Conservation (phyloP, 441 rosid species). For the Macaranga tanarius region DNA sequence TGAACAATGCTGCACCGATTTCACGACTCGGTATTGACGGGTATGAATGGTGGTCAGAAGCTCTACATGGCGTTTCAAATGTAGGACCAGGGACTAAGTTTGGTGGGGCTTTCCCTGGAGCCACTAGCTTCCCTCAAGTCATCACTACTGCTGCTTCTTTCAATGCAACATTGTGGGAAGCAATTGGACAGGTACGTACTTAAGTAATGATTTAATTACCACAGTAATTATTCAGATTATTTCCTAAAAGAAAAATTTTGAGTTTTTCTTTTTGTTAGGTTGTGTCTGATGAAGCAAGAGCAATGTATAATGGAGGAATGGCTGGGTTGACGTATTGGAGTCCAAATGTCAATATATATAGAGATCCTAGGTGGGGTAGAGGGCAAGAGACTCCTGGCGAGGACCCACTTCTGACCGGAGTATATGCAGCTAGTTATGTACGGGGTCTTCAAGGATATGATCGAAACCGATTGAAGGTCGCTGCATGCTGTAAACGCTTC, state of each 20-base stretch:
- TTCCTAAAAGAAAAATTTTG: neutral
- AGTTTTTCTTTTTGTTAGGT: conserved; percentile 37
- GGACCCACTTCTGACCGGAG: conserved; percentile 75
- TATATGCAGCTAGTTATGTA: conserved; percentile 80
- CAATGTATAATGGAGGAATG: conserved; percentile 89
- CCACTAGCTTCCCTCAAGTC: conserved; percentile 97
- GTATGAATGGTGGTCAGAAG: conserved; percentile 99
- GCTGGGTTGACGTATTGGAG: conserved; percentile 96
- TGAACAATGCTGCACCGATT: conserved; percentile 69
- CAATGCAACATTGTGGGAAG: conserved; percentile 79
- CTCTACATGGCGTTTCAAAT: conserved; percentile 93
- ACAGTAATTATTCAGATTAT: no score
- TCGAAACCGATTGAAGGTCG: conserved; percentile 75
- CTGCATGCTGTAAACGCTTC: conserved; percentile 91
- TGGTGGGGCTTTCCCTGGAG: conserved; percentile 72
- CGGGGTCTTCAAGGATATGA: conserved; percentile 74
- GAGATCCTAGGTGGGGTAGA: conserved; percentile 99
- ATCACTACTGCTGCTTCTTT: conserved; percentile 92
- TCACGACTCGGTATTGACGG: conserved; percentile 77
- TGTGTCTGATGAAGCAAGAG: conserved; percentile 95
- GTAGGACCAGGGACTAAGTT: conserved; percentile 89
- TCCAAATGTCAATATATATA: conserved; percentile 85
- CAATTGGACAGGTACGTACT: conserved; percentile 69
- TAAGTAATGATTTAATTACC: no score
- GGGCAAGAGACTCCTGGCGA: conserved; percentile 98